Base-by-base conservation (phyloP, 306 rosid species). In the Vigna mungo region DNA sequence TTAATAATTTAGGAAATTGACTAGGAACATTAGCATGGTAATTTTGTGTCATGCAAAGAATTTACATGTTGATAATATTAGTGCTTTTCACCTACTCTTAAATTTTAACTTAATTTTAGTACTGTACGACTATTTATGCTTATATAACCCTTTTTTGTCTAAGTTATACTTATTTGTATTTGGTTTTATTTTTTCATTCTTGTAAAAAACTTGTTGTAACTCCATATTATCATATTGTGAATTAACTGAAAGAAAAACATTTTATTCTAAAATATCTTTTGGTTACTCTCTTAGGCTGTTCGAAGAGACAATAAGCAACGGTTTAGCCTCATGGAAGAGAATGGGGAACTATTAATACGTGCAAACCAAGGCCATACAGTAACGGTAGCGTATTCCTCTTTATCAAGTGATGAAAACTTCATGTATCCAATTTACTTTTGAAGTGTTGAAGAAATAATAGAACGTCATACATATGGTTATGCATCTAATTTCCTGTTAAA, bases 291-390 rank as follows among this genome's bases (percentile, higher is more conserved):
- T 41, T 41, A 95, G 98, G 98, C 97, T 78, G 97, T 95, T 62
- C 64, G 73, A 74, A 90, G 77, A 85, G 98, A 92, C 87, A 87
- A 89, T 65, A 95, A 95, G 92, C 97, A 89, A 87, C 92, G 97
- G 4, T 90, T 92, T 64, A 72, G 92, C 83, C 96, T 95, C 68
- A 66, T 87, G 66, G 97, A 95, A 88, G 97, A 95, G 70, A 84
- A 89, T 46, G 96, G 89, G 68, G 97, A 90, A 77, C 83, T 89
- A 67, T 82, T 91, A 23, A 90, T 95, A 70, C 93, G 97, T 27
- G 97, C 97, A 67, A 95, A 92, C 81, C 97, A 95, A 89, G 99
- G 97, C 80, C 99, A 95, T 83, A 84, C 97, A 41, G 53, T 90
- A 68, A 74, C 62, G 79, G 97, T 95, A 81, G 78, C 5, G 15